Percentiles rank a stretch among this genome's conserved stretches.
phyloP scores from a whole-genome alignment of 495 filamentous ascomycete species.

The Neurospora hispaniola region DNA sequence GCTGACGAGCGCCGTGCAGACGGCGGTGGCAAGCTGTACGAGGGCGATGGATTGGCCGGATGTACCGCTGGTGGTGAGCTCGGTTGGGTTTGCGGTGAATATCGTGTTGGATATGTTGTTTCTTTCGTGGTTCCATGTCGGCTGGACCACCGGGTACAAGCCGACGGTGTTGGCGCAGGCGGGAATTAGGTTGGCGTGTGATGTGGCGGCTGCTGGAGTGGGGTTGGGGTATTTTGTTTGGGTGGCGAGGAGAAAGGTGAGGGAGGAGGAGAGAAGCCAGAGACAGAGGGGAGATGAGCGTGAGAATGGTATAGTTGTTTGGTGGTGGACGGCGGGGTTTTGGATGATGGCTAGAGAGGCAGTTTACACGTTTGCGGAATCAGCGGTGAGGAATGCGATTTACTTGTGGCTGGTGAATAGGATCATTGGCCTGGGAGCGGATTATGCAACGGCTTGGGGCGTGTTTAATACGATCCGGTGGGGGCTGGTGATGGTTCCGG shows the following conservation, averaged over 20 bases:
- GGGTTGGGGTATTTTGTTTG: constrained; percentile 53
- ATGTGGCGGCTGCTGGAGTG: constrained; percentile 42
- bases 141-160: constrained; percentile 17
- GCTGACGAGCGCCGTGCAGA: too few species aligned
- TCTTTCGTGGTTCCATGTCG: constrained; percentile 57
- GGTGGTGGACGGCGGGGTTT: neutral
- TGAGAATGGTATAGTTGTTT: neutral
- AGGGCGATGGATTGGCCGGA: constrained; percentile 62
- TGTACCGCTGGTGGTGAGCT: constrained; percentile 59
- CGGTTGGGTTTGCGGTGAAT: constrained; percentile 51
- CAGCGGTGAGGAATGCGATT: constrained; percentile 54
- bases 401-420: constrained; percentile 64
- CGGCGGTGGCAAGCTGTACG: constrained; percentile 48
- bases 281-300: neutral
- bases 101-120: constrained; percentile 62
- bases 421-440: constrained; percentile 49
- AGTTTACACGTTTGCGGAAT: constrained; percentile 46
- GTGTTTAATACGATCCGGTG: constrained; percentile 71
- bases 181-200: constrained; percentile 50
- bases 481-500: constrained; percentile 69
- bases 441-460: constrained; percentile 66
- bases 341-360: neutral
- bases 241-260: constrained; percentile 18
- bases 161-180: constrained; percentile 57
- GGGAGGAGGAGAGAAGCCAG: neutral